Evolutionary conservation across 768 basidiomycete species (phyloP).

Genomic region (Sporobolomyces roseus): DNA sequence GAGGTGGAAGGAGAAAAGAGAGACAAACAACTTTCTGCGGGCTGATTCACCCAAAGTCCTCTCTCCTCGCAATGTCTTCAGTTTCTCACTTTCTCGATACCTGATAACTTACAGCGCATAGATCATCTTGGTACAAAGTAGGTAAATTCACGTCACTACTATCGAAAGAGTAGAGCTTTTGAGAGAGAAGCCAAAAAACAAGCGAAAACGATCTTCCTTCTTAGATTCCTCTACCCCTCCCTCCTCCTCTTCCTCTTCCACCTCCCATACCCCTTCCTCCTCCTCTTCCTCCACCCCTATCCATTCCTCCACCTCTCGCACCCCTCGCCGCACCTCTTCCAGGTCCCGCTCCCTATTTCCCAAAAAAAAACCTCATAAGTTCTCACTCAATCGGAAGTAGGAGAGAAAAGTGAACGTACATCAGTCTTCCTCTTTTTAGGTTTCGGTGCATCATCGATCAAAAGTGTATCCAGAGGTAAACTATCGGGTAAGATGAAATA

Average conservation of each 20-base stretch:
- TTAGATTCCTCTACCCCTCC: constrained; percentile 19
- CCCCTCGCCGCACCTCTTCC: constrained; percentile 9
- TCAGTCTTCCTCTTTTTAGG: constrained; percentile 89
- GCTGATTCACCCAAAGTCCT: too few relatives aligned
- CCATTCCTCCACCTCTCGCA: too few relatives aligned
- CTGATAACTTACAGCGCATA: too few relatives aligned
- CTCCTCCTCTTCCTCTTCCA: constrained; percentile 6
- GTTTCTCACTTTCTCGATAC: too few relatives aligned
- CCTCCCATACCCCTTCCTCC: constrained; percentile 18
- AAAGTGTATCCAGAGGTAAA: constrained; percentile 87
- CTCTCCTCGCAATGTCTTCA: too few relatives aligned
- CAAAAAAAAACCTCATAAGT: neutral
- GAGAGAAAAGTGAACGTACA: constrained; percentile 20
- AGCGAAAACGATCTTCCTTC: neutral
- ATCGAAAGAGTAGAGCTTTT: too few relatives aligned
- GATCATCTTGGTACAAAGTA: too few relatives aligned
- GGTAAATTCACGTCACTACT: too few relatives aligned
- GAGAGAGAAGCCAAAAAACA: neutral
- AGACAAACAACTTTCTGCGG: too few relatives aligned
- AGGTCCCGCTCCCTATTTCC: constrained; percentile 7
- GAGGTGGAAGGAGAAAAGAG: too few relatives aligned
- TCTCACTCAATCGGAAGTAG: neutral
- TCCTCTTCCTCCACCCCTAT: constrained; percentile 12
- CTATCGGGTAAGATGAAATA: constrained; percentile 98
- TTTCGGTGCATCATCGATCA: constrained; percentile 96